phyloP scores from a whole-genome alignment of 164 flowering plant genomes.

The Protea cynaroides region DNA sequence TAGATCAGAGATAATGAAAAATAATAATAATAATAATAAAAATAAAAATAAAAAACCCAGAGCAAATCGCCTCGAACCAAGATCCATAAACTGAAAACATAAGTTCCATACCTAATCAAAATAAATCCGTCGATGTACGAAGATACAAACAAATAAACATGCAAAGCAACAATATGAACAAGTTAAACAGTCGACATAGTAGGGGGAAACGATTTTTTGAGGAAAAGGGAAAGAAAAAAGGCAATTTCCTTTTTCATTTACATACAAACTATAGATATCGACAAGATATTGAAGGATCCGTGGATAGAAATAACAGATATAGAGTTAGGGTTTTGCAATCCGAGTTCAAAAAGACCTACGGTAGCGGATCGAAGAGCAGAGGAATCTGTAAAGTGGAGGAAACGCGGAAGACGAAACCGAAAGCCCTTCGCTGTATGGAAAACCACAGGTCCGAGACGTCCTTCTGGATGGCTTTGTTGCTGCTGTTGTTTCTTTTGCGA shows the following conservation, averaged over 20 bases:
- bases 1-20: too few species aligned
- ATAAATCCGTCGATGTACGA: background rate
- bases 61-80: conserved; percentile 5
- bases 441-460: conserved; percentile 16
- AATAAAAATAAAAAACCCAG: background rate
- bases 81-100: background rate
- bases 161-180: background rate
- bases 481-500: conserved; percentile 10
- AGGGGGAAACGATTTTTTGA: background rate
- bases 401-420: conserved; percentile 7
- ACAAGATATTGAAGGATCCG: background rate
- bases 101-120: background rate
- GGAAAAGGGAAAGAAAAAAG: too few species aligned
- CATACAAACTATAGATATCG: background rate
- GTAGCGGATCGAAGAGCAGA: conserved; percentile 9
- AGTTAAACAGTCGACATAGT: background rate
- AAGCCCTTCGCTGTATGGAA: conserved; percentile 4
- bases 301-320: background rate
- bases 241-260: too few species aligned
- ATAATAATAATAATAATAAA: too few species aligned
- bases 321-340: background rate
- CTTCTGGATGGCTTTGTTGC: conserved; percentile 15
- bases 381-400: conserved; percentile 5
- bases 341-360: background rate
- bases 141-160: background rate